A percentile compares a stretch with the other conserved stretches of the same genome.
These are phyloP conservation scores for Ajuga reptans DNA, from an alignment of 305 asterid genomes.

Conservation along the genomic window DNA sequence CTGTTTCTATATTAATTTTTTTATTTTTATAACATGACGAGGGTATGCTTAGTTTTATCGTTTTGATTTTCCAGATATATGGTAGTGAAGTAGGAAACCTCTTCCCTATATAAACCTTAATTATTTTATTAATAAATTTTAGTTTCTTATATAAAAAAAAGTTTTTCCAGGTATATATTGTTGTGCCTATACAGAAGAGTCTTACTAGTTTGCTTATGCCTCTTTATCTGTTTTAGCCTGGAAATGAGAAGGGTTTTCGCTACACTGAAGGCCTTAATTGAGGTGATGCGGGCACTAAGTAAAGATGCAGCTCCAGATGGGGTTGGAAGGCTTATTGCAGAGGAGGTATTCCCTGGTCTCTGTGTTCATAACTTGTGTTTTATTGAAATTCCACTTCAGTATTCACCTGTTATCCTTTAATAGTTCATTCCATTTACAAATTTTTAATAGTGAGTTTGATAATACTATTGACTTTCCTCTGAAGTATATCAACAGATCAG, in stretches of 20 bases:
- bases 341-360: conserved; percentile 53
- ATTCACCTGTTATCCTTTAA: conserved; percentile 12
- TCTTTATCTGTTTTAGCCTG: conserved; percentile 39
- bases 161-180: conserved; percentile 11
- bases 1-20: not conserved
- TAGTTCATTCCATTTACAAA: not conserved
- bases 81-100: too few relatives aligned
- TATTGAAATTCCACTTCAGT: conserved; percentile 8
- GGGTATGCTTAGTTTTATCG: conserved; percentile 8
- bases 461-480: conserved; percentile 2
- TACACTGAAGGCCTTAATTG: conserved; percentile 83
- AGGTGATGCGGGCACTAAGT: conserved; percentile 86
- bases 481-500: conserved; percentile 10
- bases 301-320: conserved; percentile 71
- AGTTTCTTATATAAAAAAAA: too few relatives aligned
- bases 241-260: conserved; percentile 74
- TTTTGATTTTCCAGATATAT: conserved; percentile 1
- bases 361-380: conserved; percentile 12
- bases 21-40: not conserved
- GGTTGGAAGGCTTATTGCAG: conserved; percentile 67
- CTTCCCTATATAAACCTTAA: too few relatives aligned
- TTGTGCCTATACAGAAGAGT: not conserved
- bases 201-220: conserved; percentile 23
- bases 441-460: not conserved
- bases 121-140: too few relatives aligned